Conservation (phyloP, 305 asterid genomes). For the Fraxinus sp. region DNA sequence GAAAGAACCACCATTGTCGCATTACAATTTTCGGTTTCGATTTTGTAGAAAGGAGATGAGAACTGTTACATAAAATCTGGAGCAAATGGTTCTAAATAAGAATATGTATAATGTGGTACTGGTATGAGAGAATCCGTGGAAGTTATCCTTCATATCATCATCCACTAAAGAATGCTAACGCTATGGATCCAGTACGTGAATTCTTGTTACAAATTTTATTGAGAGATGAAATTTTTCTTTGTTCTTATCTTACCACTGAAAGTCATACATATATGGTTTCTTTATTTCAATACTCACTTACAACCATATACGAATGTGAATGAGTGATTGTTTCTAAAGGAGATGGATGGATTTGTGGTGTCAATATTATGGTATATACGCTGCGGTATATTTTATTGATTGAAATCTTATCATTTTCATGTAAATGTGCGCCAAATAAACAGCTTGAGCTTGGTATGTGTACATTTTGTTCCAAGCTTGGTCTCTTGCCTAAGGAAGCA, state of each 20-base stretch:
- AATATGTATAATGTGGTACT: background rate
- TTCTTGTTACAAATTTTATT: background rate
- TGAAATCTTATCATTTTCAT: background rate
- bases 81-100: background rate
- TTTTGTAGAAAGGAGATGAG: background rate
- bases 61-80: background rate
- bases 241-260: background rate
- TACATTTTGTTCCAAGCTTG: slow-evolving; percentile 23
- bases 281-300: background rate
- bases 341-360: background rate
- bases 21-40: background rate
- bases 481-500: slow-evolving; percentile 40
- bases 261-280: background rate
- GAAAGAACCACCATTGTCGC: background rate
- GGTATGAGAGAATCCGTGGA: background rate
- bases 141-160: background rate
- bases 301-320: background rate
- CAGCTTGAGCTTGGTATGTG: slow-evolving; percentile 32
- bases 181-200: background rate
- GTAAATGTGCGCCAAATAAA: background rate
- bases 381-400: background rate
- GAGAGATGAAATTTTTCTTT: background rate
- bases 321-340: background rate
- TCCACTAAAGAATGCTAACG: background rate
- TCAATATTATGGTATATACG: background rate